Evolutionary conservation across 345 rosid genomes (phyloP), one percentile per base, ranked within the genome.

Genomic region (Reutealis trisperma): DNA sequence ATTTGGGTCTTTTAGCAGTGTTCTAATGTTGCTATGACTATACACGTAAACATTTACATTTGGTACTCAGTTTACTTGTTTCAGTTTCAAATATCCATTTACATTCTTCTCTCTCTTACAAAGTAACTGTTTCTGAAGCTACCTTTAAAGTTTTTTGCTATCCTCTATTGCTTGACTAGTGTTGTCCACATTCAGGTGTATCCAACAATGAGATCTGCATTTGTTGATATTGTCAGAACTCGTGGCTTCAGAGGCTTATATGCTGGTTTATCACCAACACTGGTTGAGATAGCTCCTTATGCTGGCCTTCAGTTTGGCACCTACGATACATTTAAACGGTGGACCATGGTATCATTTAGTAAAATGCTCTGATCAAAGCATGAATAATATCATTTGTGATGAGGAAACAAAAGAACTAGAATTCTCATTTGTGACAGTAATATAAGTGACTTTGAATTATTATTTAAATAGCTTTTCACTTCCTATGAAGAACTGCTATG

Each of bases 221-320:
- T 91, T 83, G 71, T 87, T 44, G 97, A 93, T 80, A 96, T 96
- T 63, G 30, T 88, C 55, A 71, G 80, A 75, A 85, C 88, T 45
- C 94, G 99, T 47, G 98, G 99, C 74, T 75, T 92, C 64, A 86
- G 60, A 85, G 99, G 99, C 79, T 77, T 96, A 80, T 96, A 96
- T 85, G 89, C 93, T 77, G 99, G 99, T 74, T 83, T 96, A 79
- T 85, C 98, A 52, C 98, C 98, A 63, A 96, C 99, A 4, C 89
- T 96, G 71, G 92, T 96, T 54, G 94, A 96, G 83, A 96, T 96
- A 79, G 81, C 93, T 81, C 99, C 99, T 62, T 93, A 96, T 78
- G 99, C 99, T 76, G 98, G 99, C 74, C 88, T 96, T 84, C 99
- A 96, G 73, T 92, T 96, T 82, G 99, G 98, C 84, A 93, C 92